Base-by-base conservation (phyloP, 1,139 yeast species). In the Trichomonascaceae sp. region DNA sequence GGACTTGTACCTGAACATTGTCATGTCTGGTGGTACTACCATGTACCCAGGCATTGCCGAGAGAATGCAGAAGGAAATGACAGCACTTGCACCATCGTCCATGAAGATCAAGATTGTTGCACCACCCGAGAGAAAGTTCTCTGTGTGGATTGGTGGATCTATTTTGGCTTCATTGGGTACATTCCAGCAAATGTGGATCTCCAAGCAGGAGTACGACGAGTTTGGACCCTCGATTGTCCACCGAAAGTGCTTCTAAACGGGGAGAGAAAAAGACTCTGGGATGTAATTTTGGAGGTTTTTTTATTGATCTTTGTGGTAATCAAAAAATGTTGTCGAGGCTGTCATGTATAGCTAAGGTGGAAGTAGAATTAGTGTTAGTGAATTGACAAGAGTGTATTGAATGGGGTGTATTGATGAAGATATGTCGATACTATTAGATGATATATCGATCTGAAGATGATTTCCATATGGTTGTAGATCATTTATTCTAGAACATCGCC, bases 21-120 rank as follows among this genome's bases (percentile, higher is more conserved):
- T 93, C 75, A 85, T 91, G 95, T 91, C 98, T 67, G 99, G 99
- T 85, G 99, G 98, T 87, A 90, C 98, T 72, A 91, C 98, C 69
- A 89, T 93, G 98, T 91, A 90, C 96, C 97, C 97, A 79, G 98
- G 98, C 83, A 90, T 93, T 77, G 97, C 98, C 77, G 98, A 93
- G 84, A 93, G 99, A 85, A 90, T 93, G 96, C 98, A 93, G 84
- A 93, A 91, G 88, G 98, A 93, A 82, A 90, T 93, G 72, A 89
- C 98, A 69, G 96, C 97, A 70, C 86, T 93, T 81, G 98, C 98
- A 74, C 98, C 98, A 77, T 89, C 97, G 67, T 90, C 98, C 61
- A 93, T 93, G 97, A 93, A 93, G 89, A 96, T 93, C 73, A 93
- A 93, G 88, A 90, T 93, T 75, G 87, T 89, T 75, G 98, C 99